These are phyloP conservation scores for Leucocoprinus birnbaumii DNA, from an alignment of 768 basidiomycete species.

Conservation along the genomic window DNA sequence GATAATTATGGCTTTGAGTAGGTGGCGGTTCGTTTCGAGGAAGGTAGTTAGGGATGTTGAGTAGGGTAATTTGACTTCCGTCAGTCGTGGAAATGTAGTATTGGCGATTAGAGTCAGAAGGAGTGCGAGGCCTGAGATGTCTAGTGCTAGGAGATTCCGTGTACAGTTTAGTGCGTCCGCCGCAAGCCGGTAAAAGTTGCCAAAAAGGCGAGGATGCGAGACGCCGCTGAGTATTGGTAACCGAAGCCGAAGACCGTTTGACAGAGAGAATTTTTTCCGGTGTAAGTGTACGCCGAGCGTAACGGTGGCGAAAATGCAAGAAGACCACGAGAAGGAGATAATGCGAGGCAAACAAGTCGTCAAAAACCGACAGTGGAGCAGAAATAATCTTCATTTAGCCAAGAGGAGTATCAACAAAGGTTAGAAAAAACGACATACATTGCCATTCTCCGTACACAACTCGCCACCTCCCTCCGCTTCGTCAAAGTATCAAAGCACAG, in stretches of 20 bases:
- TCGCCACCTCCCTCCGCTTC: slow-evolving; percentile 3
- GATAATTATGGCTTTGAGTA: slow-evolving; percentile 9
- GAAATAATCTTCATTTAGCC: background rate
- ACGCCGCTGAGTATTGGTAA: slow-evolving; percentile 13
- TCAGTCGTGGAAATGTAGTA: slow-evolving; percentile 7
- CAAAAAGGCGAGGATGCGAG: background rate
- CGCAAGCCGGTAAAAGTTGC: slow-evolving; percentile 13
- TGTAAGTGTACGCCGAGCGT: too few species aligned
- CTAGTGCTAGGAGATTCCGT: slow-evolving; percentile 9
- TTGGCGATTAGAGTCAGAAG: slow-evolving; percentile 9
- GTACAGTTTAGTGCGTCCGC: slow-evolving; percentile 9
- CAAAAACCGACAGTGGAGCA: background rate
- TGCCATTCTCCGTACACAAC: slow-evolving; percentile 1
- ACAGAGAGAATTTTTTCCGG: too few species aligned
- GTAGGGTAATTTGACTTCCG: slow-evolving; percentile 14
- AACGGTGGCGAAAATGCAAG: background rate
- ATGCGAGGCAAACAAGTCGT: background rate
- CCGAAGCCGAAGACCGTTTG: too few species aligned
- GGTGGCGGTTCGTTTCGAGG: slow-evolving; percentile 5
- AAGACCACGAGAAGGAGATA: background rate
- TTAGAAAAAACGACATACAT: slow-evolving; percentile 6
- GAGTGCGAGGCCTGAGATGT: slow-evolving; percentile 10
- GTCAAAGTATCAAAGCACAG: slow-evolving; percentile 3
- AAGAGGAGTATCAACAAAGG: background rate
- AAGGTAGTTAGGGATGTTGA: slow-evolving; percentile 8